A percentile compares a stretch with the other conserved stretches of the same genome.
These are phyloP conservation scores for Metarhizium rileyi DNA, from an alignment of 2,329 filamentous ascomycete genomes.

Conservation along the genomic window DNA sequence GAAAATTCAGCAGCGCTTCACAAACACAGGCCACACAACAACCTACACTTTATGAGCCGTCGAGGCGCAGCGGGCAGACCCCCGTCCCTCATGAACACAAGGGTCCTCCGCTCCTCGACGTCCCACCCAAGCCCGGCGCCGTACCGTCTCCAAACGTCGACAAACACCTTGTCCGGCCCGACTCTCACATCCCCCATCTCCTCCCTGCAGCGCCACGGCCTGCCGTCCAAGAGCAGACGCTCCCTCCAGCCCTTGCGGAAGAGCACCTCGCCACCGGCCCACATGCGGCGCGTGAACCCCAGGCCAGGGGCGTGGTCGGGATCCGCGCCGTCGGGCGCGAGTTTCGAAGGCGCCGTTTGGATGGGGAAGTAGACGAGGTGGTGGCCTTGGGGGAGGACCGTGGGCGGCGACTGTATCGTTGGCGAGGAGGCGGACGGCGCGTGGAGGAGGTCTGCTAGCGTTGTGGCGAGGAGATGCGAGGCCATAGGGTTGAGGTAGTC, in stretches of 20 bases:
- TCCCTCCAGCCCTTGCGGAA: slow-evolving; percentile 32
- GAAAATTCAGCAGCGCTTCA: background rate
- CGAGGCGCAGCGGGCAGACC: slow-evolving; percentile 8
- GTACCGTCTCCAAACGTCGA: slow-evolving; percentile 41
- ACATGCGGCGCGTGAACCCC: slow-evolving; percentile 70
- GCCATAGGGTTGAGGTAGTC: slow-evolving; percentile 46
- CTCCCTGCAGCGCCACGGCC: slow-evolving; percentile 35
- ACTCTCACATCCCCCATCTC: slow-evolving; percentile 28
- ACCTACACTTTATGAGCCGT: slow-evolving; percentile 19
- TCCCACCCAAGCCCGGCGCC: slow-evolving; percentile 19
- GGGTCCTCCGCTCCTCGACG: slow-evolving; percentile 37
- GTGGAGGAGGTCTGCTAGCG: slow-evolving; percentile 46
- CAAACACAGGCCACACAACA: background rate
- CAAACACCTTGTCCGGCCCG: slow-evolving; percentile 37
- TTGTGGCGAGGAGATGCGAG: slow-evolving; percentile 55
- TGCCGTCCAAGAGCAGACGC: slow-evolving; percentile 28
- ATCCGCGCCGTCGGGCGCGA: slow-evolving; percentile 81
- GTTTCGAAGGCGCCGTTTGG: slow-evolving; percentile 45
- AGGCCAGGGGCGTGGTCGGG: slow-evolving; percentile 62
- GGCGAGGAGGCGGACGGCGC: slow-evolving; percentile 8
- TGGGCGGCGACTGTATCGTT: slow-evolving; percentile 13
- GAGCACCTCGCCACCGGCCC: slow-evolving; percentile 69
- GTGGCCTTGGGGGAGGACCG: slow-evolving; percentile 54
- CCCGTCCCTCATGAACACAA: slow-evolving; percentile 42
- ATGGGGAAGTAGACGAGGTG: slow-evolving; percentile 85